A percentile compares a stretch with the other conserved stretches of the same genome.
These are phyloP conservation scores for Gillenia trifoliata DNA, from an alignment of 306 rosid species.

Conservation along the genomic window DNA sequence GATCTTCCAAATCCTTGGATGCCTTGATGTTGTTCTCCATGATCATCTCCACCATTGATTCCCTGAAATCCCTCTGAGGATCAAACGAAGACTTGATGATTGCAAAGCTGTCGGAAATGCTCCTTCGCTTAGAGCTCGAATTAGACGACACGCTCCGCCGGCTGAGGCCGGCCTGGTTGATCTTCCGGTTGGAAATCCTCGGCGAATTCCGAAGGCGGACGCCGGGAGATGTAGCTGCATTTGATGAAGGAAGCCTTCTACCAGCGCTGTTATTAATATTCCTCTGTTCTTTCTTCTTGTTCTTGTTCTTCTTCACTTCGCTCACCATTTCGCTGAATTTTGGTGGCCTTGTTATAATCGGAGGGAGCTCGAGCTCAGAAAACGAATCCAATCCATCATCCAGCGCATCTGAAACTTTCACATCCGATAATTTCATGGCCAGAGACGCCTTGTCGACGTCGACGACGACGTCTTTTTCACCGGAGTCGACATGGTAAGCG, in stretches of 20 bases:
- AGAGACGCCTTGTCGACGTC: constrained; percentile 45
- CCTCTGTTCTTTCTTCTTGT: constrained; percentile 30
- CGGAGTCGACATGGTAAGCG: constrained; percentile 20
- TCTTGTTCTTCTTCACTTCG: constrained; percentile 31
- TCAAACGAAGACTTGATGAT: constrained; percentile 74
- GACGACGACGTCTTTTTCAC: constrained; percentile 51
- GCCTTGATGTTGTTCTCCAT: constrained; percentile 74
- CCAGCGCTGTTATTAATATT: constrained; percentile 9
- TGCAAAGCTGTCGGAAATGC: constrained; percentile 68
- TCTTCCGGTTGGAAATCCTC: constrained; percentile 26
- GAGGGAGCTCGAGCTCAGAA: constrained; percentile 53
- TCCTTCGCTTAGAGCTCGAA: constrained; percentile 35
- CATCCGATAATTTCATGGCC: constrained; percentile 14
- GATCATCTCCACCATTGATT: constrained; percentile 98
- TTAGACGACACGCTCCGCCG: constrained; percentile 36
- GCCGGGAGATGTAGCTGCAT: constrained; percentile 42
- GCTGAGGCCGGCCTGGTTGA: constrained; percentile 25
- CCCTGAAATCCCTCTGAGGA: constrained; percentile 83
- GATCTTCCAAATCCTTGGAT: constrained; percentile 89
- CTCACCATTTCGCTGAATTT: constrained; percentile 28
- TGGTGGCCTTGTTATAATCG: constrained; percentile 58
- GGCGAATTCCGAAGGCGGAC: constrained; percentile 72
- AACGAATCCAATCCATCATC: constrained; percentile 37
- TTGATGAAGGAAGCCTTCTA: constrained; percentile 38
- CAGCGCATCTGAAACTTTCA: constrained; percentile 14